These are phyloP conservation scores for Amauroascus verrucosus DNA, from an alignment of 2,329 filamentous ascomycete genomes.

Conservation along the genomic window DNA sequence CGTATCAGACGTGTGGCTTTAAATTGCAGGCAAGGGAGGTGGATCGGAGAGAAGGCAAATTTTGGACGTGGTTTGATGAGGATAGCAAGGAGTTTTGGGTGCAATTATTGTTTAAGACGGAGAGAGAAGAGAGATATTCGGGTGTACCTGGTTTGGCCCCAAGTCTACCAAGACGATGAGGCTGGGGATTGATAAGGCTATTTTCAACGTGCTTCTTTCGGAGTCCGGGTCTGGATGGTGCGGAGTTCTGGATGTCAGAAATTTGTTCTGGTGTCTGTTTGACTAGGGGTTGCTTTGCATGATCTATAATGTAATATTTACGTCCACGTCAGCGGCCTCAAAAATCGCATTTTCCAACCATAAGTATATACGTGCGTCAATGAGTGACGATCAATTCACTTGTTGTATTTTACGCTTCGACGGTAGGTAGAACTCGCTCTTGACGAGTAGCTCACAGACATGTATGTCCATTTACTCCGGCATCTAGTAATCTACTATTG, in stretches of 20 bases:
- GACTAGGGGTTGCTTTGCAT: background rate
- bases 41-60: constrained; percentile 75
- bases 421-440: too few relatives aligned
- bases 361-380: too few relatives aligned
- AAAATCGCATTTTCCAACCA: too few relatives aligned
- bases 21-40: constrained; percentile 92
- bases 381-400: too few relatives aligned
- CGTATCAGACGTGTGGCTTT: constrained; percentile 94
- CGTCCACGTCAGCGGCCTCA: too few relatives aligned
- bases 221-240: constrained; percentile 7
- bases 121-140: constrained; percentile 80
- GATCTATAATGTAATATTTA: background rate
- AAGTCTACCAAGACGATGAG: constrained; percentile 25
- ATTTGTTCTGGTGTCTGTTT: background rate
- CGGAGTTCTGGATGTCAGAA: constrained; percentile 14
- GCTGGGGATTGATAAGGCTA: background rate
- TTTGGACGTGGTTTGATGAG: constrained; percentile 91
- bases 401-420: too few relatives aligned
- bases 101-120: constrained; percentile 96
- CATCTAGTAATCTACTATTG: too few relatives aligned
- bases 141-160: constrained; percentile 56
- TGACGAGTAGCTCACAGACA: too few relatives aligned
- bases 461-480: too few relatives aligned
- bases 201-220: background rate
- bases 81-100: constrained; percentile 97